phyloP scores from a whole-genome alignment of 164 flowering plant genomes.

The Taxillus chinensis region DNA sequence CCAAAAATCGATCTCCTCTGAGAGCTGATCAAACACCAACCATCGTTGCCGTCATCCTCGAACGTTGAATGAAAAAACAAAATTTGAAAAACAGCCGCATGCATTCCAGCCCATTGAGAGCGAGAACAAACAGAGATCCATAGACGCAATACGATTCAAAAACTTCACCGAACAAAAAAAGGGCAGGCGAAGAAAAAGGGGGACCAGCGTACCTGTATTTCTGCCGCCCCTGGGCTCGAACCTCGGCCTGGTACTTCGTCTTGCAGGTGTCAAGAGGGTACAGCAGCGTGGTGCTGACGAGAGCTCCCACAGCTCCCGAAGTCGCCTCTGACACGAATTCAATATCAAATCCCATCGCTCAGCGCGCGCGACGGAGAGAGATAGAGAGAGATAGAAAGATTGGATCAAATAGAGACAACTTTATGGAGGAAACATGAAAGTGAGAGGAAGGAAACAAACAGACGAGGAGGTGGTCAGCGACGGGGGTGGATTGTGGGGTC shows the following conservation, averaged over 20 bases:
- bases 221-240: conserved; percentile 38
- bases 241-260: conserved; percentile 77
- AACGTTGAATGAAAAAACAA: no score
- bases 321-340: conserved; percentile 72
- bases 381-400: background rate
- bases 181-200: background rate
- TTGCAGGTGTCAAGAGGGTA: conserved; percentile 83
- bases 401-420: no score
- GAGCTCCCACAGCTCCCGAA: conserved; percentile 70
- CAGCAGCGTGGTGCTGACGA: conserved; percentile 65
- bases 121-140: background rate
- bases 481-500: no score
- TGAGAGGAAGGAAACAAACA: no score
- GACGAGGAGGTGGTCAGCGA: no score
- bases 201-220: conserved; percentile 47
- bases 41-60: no score
- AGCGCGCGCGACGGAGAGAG: background rate
- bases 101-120: background rate
- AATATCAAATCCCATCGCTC: conserved; percentile 34
- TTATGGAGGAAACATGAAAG: no score
- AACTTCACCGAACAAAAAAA: background rate
- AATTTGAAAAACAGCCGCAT: no score
- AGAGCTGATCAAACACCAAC: background rate
- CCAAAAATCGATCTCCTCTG: no score
- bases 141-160: background rate